Evolutionary conservation across 2,329 filamentous ascomycete genomes (phyloP), one percentile per base, ranked within the genome.

Genomic region (Pseudogymnoascus sp.): DNA sequence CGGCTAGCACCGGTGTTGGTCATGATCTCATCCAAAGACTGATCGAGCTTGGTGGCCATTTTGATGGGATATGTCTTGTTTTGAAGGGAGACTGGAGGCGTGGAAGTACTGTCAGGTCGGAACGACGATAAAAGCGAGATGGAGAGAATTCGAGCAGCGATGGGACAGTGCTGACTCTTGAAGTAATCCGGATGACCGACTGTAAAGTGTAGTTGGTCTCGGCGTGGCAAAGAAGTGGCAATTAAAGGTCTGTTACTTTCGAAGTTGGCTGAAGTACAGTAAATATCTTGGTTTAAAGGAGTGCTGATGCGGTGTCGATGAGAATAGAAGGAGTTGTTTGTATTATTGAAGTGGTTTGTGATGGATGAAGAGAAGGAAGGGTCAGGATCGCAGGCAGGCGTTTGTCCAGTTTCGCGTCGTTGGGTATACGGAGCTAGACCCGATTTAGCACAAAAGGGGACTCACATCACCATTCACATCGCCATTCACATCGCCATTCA

Each of bases 21-120:
- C 81, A 96, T 87, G 79, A 99, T 97, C 80, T 97, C 92, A 77
- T 97, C 95, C 71, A 99, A 90, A 81, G 92, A 93, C 82, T 96
- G 88, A 78, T 97, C 92, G 75, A 99, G 89, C 81, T 97, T 97
- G 81, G 86, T 88, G 82, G 91, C 91, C 92, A 96, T 96, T 70
- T 71, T 88, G 77, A 73, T 63, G 65, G 65, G 54, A 51, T 57
- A 57, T 21, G 12, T 63, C 61, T 60, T 62, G 61, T 62, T 66
- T 66, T 61, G 67, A 64, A 69, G 63, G 67, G 65, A 63, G 63
- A 59, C 63, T 51, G 63, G 67, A 65, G 63, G 66, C 64, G 65
- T 67, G 68, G 65, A 61, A 67, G 69, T 61, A 68, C 66, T 67
- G 71, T 71, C 68, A 71, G 70, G 71, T 73, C 69, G 70, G 67